phyloP scores from a whole-genome alignment of 1,139 yeast genomes.

The Fermentozyma sake region DNA sequence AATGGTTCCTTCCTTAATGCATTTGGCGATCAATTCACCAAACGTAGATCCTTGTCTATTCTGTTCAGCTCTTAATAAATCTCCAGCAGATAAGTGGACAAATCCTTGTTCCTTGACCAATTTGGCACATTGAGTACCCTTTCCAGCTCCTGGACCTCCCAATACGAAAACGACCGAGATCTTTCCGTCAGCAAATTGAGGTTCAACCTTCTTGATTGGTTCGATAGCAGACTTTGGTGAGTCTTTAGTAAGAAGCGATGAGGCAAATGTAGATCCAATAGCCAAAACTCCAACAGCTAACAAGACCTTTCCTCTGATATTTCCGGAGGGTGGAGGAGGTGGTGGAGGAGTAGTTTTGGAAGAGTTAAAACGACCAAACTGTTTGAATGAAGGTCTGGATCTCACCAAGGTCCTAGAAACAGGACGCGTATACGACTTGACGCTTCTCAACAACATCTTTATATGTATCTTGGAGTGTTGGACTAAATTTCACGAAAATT shows the following conservation, averaged over 20 bases:
- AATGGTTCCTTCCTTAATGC: constrained; percentile 82
- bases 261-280: constrained; percentile 44
- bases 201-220: constrained; percentile 18
- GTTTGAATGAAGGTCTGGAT: constrained; percentile 1
- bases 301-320: constrained; percentile 22
- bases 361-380: constrained; percentile 1
- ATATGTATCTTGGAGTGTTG: too few species aligned
- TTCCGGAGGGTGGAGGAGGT: constrained; percentile 11
- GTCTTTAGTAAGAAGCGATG: constrained; percentile 40
- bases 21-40: constrained; percentile 80
- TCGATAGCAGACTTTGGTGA: constrained; percentile 48
- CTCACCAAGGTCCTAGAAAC: not conserved
- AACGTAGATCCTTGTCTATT: constrained; percentile 73
- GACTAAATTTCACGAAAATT: too few species aligned
- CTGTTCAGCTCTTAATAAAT: constrained; percentile 89
- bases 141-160: constrained; percentile 93
- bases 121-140: constrained; percentile 92
- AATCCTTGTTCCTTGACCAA: constrained; percentile 78
- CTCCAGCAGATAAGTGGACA: constrained; percentile 92
- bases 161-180: constrained; percentile 82
- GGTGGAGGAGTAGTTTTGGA: constrained; percentile 12
- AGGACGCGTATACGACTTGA: not conserved
- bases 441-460: too few species aligned
- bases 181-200: constrained; percentile 51
- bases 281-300: constrained; percentile 35